These are phyloP conservation scores for Loxodes magnus DNA, from an alignment of 73 alveolate species.

Conservation along the genomic window DNA sequence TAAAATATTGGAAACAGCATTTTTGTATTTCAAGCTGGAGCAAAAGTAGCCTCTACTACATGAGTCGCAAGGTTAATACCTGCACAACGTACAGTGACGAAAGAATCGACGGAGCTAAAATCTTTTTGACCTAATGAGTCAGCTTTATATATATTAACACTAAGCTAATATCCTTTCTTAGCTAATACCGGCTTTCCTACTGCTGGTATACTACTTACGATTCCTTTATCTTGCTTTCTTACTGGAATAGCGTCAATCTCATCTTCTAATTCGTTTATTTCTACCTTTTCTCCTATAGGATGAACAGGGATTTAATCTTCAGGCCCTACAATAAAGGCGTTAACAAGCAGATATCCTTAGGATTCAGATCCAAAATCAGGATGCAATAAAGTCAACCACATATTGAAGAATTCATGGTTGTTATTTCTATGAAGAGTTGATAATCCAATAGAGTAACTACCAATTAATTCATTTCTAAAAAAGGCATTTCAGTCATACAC, in stretches of 20 bases:
- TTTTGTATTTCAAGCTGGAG: slow-evolving; percentile 55
- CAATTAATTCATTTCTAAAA: slow-evolving; percentile 62
- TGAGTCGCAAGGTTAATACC: slow-evolving; percentile 59
- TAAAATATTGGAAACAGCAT: slow-evolving; percentile 57
- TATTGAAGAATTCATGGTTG: slow-evolving; percentile 76
- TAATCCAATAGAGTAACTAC: slow-evolving; percentile 67
- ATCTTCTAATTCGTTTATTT: slow-evolving; percentile 62
- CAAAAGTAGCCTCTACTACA: slow-evolving; percentile 37
- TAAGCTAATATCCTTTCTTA: slow-evolving; percentile 54
- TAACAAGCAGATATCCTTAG: slow-evolving; percentile 63
- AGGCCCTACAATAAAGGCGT: slow-evolving; percentile 78
- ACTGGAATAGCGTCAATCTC: slow-evolving; percentile 35
- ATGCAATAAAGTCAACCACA: slow-evolving; percentile 73
- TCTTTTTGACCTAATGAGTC: slow-evolving; percentile 60
- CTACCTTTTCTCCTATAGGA: slow-evolving; percentile 67
- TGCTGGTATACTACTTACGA: slow-evolving; percentile 19
- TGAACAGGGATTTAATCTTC: slow-evolving; percentile 92
- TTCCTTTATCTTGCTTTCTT: slow-evolving; percentile 45
- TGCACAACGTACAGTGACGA: slow-evolving; percentile 59
- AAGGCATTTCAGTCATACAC: slow-evolving; percentile 62
- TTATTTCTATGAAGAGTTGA: slow-evolving; percentile 72
- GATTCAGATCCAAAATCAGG: slow-evolving; percentile 67
- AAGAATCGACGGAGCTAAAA: slow-evolving; percentile 28
- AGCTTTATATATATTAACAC: slow-evolving; percentile 65
- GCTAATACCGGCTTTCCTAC: slow-evolving; percentile 35